phyloP scores from a whole-genome alignment of 2,329 filamentous ascomycete genomes.

The Periconia sp. region DNA sequence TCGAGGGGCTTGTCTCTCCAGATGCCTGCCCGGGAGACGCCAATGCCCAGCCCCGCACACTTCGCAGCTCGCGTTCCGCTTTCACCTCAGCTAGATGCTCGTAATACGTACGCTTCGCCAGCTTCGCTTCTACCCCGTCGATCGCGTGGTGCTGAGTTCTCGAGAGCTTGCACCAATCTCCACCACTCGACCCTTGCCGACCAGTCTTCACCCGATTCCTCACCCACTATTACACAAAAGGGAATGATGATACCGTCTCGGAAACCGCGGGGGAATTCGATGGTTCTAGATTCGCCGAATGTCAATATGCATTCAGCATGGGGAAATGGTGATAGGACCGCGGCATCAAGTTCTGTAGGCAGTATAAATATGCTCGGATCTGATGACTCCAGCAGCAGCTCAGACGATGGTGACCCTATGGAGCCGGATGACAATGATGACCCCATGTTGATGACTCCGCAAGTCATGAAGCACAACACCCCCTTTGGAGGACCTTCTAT shows the following conservation, averaged over 20 bases:
- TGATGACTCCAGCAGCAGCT: conserved; percentile 75
- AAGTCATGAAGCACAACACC: conserved; percentile 66
- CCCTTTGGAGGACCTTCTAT: conserved; percentile 45
- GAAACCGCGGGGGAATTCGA: conserved; percentile 49
- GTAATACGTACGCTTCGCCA: conserved; percentile 84
- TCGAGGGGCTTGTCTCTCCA: conserved; percentile 72
- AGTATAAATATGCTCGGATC: conserved; percentile 81
- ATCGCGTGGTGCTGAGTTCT: conserved; percentile 91
- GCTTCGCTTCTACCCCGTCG: conserved; percentile 86
- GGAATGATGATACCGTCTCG: conserved; percentile 65
- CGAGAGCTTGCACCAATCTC: conserved; percentile 87
- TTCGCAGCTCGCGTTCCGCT: conserved; percentile 69
- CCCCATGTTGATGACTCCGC: conserved; percentile 81
- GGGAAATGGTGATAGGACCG: conserved; percentile 58
- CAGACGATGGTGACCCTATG: conserved; percentile 61
- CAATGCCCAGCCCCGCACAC: conserved; percentile 55
- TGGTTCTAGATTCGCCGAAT: conserved; percentile 68
- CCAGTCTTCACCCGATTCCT: conserved; percentile 85
- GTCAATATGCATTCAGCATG: conserved; percentile 66
- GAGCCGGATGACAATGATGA: conserved; percentile 63
- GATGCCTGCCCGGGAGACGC: conserved; percentile 63
- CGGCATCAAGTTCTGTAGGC: conserved; percentile 75
- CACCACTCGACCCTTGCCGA: conserved; percentile 95
- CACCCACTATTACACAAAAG: conserved; percentile 79
- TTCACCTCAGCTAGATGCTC: conserved; percentile 84